phyloP scores from a whole-genome alignment of 2,329 filamentous ascomycete species.

The Fonsecaea pugnacius region DNA sequence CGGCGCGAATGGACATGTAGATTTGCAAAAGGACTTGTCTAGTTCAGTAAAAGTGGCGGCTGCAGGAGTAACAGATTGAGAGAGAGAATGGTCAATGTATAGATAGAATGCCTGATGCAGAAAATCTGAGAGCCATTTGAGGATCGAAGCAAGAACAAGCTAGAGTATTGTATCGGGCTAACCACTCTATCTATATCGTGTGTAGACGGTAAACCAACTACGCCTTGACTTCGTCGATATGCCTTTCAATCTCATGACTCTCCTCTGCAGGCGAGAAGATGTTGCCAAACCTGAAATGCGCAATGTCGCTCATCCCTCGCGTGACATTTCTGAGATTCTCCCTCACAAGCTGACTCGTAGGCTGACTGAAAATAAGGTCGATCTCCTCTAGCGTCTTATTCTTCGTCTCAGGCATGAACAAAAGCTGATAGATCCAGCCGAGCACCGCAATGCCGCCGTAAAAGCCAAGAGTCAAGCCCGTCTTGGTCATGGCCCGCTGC shows the following conservation, averaged over 20 bases:
- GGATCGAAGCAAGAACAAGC: background rate
- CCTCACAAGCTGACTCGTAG: constrained; percentile 65
- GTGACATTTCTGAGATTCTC: constrained; percentile 59
- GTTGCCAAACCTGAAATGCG: constrained; percentile 52
- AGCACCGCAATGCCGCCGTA: constrained; percentile 74
- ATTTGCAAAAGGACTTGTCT: background rate
- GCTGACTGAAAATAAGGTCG: constrained; percentile 51
- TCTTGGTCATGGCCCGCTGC: constrained; percentile 69
- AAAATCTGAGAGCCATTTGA: background rate
- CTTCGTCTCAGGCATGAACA: constrained; percentile 57
- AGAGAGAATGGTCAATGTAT: background rate
- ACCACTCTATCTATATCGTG: background rate
- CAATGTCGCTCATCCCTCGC: constrained; percentile 52
- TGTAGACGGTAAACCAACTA: background rate
- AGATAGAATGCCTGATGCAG: background rate
- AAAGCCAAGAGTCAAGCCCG: constrained; percentile 70
- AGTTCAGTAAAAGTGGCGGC: constrained; percentile 1
- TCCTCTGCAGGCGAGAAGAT: constrained; percentile 47
- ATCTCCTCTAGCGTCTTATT: constrained; percentile 46
- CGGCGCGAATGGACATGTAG: background rate
- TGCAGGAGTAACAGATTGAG: constrained; percentile 19
- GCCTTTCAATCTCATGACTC: constrained; percentile 11
- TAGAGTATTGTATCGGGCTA: background rate
- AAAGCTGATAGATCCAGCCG: constrained; percentile 72
- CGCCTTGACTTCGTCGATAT: constrained; percentile 8